phyloP scores from a whole-genome alignment of 2,329 filamentous ascomycete species.

The Eurotiales sp. region DNA sequence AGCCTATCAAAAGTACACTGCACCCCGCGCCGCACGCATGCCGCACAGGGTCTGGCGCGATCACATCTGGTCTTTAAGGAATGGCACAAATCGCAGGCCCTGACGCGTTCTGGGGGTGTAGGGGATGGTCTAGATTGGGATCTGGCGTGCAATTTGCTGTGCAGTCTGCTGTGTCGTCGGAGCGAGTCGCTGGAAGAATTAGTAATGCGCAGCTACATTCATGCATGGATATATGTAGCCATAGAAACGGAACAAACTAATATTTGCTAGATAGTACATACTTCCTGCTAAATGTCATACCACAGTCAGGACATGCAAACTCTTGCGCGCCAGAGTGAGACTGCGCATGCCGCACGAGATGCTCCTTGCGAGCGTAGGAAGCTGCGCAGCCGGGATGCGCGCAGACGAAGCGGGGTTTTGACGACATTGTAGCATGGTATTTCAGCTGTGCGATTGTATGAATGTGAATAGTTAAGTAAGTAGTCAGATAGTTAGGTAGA shows the following conservation, averaged over 20 bases:
- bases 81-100: slow-evolving; percentile 16
- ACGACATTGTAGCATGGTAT: neutral
- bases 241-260: neutral
- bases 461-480: no score
- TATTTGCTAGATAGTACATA: neutral
- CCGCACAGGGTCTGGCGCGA: slow-evolving; percentile 11
- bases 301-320: slow-evolving; percentile 12
- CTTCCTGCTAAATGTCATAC: slow-evolving; percentile 9
- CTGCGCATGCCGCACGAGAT: slow-evolving; percentile 20
- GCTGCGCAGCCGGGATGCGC: slow-evolving; percentile 19
- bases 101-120: no score
- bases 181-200: slow-evolving; percentile 11
- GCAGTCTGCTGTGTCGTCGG: slow-evolving; percentile 12
- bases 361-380: slow-evolving; percentile 23
- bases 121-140: no score
- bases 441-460: no score
- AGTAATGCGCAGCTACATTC: neutral
- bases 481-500: no score
- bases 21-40: slow-evolving; percentile 12
- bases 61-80: slow-evolving; percentile 15
- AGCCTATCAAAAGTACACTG: slow-evolving; percentile 15
- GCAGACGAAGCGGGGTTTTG: slow-evolving; percentile 16
- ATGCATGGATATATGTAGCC: neutral
- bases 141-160: slow-evolving; percentile 1
- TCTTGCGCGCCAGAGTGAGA: slow-evolving; percentile 4